These are phyloP conservation scores for Penicillium odoratum DNA, from an alignment of 495 filamentous ascomycete species.

Conservation along the genomic window DNA sequence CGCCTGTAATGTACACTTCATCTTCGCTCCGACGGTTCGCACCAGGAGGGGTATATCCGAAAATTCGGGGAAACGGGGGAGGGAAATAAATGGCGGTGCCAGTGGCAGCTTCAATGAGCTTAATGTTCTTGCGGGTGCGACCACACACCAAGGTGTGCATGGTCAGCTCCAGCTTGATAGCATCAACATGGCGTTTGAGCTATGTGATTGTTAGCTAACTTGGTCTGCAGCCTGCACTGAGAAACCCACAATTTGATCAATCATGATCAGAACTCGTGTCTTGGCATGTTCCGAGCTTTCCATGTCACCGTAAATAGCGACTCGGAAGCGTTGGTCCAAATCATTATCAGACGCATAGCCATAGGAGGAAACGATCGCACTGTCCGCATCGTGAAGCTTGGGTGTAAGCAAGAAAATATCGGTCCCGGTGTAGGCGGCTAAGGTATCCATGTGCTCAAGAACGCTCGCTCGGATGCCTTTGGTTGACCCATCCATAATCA, in stretches of 20 bases:
- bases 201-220: constrained; percentile 44
- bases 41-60: constrained; percentile 80
- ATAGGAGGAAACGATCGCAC: constrained; percentile 56
- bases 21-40: constrained; percentile 78
- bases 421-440: constrained; percentile 83
- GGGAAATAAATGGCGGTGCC: constrained; percentile 98
- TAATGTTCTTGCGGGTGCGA: constrained; percentile 91
- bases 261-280: constrained; percentile 92
- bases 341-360: constrained; percentile 65
- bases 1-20: constrained; percentile 91
- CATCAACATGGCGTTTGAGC: constrained; percentile 84
- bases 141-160: constrained; percentile 90
- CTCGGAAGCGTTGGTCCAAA: constrained; percentile 78
- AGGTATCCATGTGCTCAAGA: constrained; percentile 78
- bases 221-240: constrained; percentile 5
- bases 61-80: constrained; percentile 84
- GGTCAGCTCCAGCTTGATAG: constrained; percentile 77
- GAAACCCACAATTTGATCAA: constrained; percentile 85
- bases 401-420: constrained; percentile 94
- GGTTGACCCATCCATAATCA: constrained; percentile 71
- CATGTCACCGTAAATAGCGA: constrained; percentile 92
- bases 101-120: constrained; percentile 89
- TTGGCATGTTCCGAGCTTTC: constrained; percentile 96
- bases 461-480: constrained; percentile 69
- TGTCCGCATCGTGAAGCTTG: constrained; percentile 59